Conservation (phyloP, 169 alveolate species). For the Plasmodium sp. region DNA sequence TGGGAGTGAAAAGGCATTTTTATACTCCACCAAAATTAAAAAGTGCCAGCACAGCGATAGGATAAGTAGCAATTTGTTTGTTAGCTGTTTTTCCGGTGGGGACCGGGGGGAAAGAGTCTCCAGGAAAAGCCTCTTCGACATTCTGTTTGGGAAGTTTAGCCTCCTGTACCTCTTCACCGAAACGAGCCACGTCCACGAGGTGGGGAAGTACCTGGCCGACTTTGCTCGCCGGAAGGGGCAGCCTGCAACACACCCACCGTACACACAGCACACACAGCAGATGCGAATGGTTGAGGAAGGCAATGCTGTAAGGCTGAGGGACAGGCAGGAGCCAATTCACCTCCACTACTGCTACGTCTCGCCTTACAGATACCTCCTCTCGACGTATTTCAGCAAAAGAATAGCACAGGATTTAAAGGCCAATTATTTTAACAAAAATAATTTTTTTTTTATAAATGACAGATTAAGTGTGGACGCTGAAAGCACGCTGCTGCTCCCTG, state of each 20-base stretch:
- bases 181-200: slow-evolving; percentile 14
- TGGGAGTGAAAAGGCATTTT: slow-evolving; percentile 30
- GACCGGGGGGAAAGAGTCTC: not conserved
- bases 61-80: slow-evolving; percentile 14
- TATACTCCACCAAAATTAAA: slow-evolving; percentile 34
- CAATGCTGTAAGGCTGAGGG: not conserved
- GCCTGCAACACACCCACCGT: not conserved
- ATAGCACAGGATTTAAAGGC: slow-evolving; percentile 4
- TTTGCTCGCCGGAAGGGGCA: not conserved
- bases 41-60: slow-evolving; percentile 14
- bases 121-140: slow-evolving; percentile 33
- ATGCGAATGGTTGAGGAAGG: not conserved
- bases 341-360: slow-evolving; percentile 37
- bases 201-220: slow-evolving; percentile 10
- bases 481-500: not conserved
- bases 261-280: not conserved
- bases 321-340: slow-evolving; percentile 18
- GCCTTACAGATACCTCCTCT: slow-evolving; percentile 17
- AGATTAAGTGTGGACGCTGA: slow-evolving; percentile 23
- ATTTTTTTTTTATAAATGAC: slow-evolving; percentile 21
- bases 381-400: slow-evolving; percentile 25
- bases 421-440: not conserved
- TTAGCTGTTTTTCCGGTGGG: not conserved
- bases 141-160: slow-evolving; percentile 25
- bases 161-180: slow-evolving; percentile 34